These are phyloP conservation scores for Phytophthora hibernalis DNA, from an alignment of 352 stramenopile species.

Conservation along the genomic window DNA sequence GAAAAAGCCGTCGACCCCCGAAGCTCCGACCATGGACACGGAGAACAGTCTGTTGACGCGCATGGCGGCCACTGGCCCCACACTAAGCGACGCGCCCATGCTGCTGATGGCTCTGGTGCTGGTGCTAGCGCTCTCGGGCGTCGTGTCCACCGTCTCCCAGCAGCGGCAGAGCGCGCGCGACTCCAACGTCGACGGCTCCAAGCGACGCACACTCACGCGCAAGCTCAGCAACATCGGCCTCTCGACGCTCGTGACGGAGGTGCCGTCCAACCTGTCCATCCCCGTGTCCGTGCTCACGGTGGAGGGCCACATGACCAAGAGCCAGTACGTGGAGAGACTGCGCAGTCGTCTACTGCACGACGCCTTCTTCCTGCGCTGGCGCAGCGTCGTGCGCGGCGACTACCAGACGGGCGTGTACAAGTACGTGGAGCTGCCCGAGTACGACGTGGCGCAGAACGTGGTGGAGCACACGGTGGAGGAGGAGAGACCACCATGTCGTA, in stretches of 20 bases:
- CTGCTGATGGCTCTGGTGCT: conserved; percentile 42
- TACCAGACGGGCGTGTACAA: conserved; percentile 50
- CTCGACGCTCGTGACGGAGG: conserved; percentile 76
- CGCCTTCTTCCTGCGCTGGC: conserved; percentile 75
- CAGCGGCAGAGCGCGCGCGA: conserved; percentile 23
- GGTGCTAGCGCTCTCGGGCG: conserved; percentile 44
- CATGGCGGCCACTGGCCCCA: conserved; percentile 31
- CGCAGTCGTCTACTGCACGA: conserved; percentile 60
- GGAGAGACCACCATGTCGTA: conserved; percentile 67
- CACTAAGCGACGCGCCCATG: conserved; percentile 30
- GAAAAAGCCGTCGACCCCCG: conserved; percentile 12
- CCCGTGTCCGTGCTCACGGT: conserved; percentile 72
- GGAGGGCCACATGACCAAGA: conserved; percentile 48
- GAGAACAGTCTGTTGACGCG: conserved; percentile 39
- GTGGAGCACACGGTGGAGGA: conserved; percentile 59
- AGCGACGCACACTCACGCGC: conserved; percentile 45
- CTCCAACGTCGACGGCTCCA: background rate
- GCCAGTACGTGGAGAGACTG: conserved; percentile 58
- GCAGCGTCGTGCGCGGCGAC: conserved; percentile 58
- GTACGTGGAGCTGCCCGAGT: conserved; percentile 69
- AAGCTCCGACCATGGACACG: conserved; percentile 26
- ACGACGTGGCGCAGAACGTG: conserved; percentile 63
- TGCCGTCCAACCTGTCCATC: conserved; percentile 80
- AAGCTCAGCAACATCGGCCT: conserved; percentile 79
- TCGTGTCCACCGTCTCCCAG: conserved; percentile 41